These are phyloP conservation scores for Cryphonectria parasitica DNA, from an alignment of 2,329 filamentous ascomycete genomes.

Conservation along the genomic window DNA sequence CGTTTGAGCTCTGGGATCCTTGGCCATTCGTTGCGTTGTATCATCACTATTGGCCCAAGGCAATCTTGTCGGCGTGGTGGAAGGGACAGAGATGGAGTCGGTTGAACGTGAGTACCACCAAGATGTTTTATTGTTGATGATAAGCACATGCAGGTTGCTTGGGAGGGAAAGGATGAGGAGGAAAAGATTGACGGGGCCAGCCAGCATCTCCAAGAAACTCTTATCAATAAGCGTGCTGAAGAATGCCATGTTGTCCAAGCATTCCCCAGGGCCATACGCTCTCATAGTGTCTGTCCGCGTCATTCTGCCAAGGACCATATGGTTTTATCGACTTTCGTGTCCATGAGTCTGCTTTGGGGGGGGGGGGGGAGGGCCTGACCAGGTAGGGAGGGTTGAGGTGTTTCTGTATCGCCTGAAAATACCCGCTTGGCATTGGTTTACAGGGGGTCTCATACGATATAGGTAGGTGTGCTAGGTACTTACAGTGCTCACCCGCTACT, in stretches of 20 bases:
- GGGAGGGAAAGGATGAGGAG: not conserved
- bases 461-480: too few relatives aligned
- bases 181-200: not conserved
- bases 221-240: not conserved
- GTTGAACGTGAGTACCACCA: conserved; percentile 66
- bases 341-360: too few relatives aligned
- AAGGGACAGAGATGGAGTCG: conserved; percentile 61
- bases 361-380: too few relatives aligned
- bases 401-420: too few relatives aligned
- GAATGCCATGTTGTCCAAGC: not conserved
- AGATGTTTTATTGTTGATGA: conserved; percentile 27
- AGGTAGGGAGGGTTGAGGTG: too few relatives aligned
- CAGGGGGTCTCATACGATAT: too few relatives aligned
- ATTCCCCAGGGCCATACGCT: not conserved
- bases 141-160: not conserved
- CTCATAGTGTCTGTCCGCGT: not conserved
- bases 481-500: too few relatives aligned
- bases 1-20: conserved; percentile 58
- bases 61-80: conserved; percentile 51
- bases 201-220: not conserved
- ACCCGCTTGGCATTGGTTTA: not conserved
- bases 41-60: conserved; percentile 58
- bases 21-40: conserved; percentile 61
- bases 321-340: not conserved
- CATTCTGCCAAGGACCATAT: not conserved